These are phyloP conservation scores for Corynascus novoguineensis DNA, from an alignment of 495 filamentous ascomycete genomes.

Conservation along the genomic window DNA sequence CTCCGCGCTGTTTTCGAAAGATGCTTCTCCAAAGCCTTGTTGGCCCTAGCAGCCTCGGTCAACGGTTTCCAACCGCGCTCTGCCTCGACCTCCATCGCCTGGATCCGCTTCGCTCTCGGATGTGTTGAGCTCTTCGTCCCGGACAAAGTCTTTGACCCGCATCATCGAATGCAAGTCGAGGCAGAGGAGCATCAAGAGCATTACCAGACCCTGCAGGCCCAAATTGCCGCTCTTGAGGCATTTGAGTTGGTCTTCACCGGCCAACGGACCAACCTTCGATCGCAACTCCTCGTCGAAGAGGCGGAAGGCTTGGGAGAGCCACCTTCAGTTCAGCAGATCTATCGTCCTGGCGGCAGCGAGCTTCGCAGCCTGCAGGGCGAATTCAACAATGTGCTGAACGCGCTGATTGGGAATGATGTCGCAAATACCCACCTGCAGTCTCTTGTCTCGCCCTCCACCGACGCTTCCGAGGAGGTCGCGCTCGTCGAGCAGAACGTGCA, in stretches of 20 bases:
- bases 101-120: constrained; percentile 59
- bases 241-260: constrained; percentile 68
- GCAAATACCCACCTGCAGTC: constrained; percentile 35
- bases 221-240: constrained; percentile 53
- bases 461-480: constrained; percentile 42
- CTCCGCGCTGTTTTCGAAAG: constrained; percentile 27
- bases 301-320: constrained; percentile 58
- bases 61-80: constrained; percentile 23
- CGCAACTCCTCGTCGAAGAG: constrained; percentile 53
- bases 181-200: constrained; percentile 57
- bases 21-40: constrained; percentile 39
- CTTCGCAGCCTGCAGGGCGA: constrained; percentile 73
- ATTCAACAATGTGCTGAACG: constrained; percentile 67
- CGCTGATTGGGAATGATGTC: constrained; percentile 54
- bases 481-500: constrained; percentile 67
- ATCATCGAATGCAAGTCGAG: constrained; percentile 67
- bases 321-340: constrained; percentile 52
- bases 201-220: constrained; percentile 46
- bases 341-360: constrained; percentile 61
- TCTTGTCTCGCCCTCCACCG: constrained; percentile 20
- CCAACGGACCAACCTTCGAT: constrained; percentile 56
- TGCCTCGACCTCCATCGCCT: constrained; percentile 48
- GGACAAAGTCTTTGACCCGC: constrained; percentile 79
- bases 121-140: constrained; percentile 78
- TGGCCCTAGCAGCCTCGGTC: constrained; percentile 30